Base-by-base conservation (phyloP, 2,329 filamentous ascomycete species). In the Talaromyces rugulosus region DNA sequence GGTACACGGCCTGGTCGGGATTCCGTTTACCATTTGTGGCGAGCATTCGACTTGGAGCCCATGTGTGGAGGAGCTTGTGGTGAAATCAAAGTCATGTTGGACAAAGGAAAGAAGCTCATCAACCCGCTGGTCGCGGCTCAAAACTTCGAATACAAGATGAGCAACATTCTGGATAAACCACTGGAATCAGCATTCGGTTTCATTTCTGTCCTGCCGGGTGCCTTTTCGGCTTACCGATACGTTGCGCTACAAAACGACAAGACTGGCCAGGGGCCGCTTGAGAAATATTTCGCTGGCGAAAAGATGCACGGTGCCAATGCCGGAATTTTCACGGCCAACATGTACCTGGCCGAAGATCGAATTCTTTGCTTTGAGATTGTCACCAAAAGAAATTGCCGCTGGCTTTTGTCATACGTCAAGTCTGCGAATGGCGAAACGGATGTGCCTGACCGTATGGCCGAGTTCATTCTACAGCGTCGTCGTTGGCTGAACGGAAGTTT, bases 121-220 rank as follows among this genome's bases (percentile, higher is more conserved):
- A 99, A 98, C 71, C 95, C 95, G 0, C 84, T 99, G 4, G 91
- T 99, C 27, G 95, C 95, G 2, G 93, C 93, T 0, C 95, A 99
- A 72, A 99, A 99, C 73, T 99, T 99, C 70, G 95, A 99, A 80
- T 99, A 99, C 84, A 99, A 99, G 84, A 96, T 99, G 90, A 96
- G 92, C 76, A 99, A 99, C 72, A 99, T 99, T 72, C 84, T 99
- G 52, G 95, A 99, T 76, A 99, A 99, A 80, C 95, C 95, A 2
- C 81, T 99, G 47, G 95, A 99, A 75, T 98, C 94, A 4, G 91
- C 94, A 0, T 99, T 99, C 75, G 95, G 95, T 54, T 99, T 98
- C 79, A 98, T 99, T 73, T 92, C 91, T 52, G 95, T 99, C 71
- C 82, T 99, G 72, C 95, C 95, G 0, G 95, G 95, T 81, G 95